Base-by-base conservation (phyloP, 805 yeast species). In the Starmerella floricola region DNA sequence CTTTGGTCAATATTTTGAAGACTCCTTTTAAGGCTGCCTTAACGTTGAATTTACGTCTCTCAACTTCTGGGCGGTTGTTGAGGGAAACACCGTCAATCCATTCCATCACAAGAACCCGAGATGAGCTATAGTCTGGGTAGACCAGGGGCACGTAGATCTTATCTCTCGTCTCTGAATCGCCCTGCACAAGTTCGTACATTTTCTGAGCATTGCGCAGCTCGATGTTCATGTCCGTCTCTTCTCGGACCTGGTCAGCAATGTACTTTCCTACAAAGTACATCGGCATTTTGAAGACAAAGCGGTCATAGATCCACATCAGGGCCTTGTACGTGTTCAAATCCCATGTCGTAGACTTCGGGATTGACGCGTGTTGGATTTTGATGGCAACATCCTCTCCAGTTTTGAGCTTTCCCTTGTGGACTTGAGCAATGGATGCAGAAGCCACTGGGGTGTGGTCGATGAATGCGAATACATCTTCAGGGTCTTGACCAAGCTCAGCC, bases 381-480 rank as follows among this genome's bases (percentile, higher is more conserved):
- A 88, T 91, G 1, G 97, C 97, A 5, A 88, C 96, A 52, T 67
- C 72, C 48, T 78, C 72, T 1, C 81, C 84, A 1, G 68, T 69
- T 43, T 64, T 69, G 41, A 86, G 56, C 2, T 60, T 69, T 0
- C 88, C 98, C 21, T 68, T 62, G 62, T 88, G 96, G 8, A 88
- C 98, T 57, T 88, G 98, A 0, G 97, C 97, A 51, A 88, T 66
- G 0, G 95, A 84, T 0, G 88, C 93, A 56, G 83, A 74, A 2
- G 88, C 91, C 15, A 79, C 63, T 1, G 88, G 83, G 1, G 37
- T 53, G 46, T 69, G 72, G 27, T 76, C 78, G 30, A 81, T 63
- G 6, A 48, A 46, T 2, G 68, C 69, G 41, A 77, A 61, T 1
- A 68, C 56, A 36, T 71, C 66, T 2, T 54, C 58, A 2, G 72